Conservation (phyloP, 768 basidiomycete genomes). For the Tylopilus balloui region DNA sequence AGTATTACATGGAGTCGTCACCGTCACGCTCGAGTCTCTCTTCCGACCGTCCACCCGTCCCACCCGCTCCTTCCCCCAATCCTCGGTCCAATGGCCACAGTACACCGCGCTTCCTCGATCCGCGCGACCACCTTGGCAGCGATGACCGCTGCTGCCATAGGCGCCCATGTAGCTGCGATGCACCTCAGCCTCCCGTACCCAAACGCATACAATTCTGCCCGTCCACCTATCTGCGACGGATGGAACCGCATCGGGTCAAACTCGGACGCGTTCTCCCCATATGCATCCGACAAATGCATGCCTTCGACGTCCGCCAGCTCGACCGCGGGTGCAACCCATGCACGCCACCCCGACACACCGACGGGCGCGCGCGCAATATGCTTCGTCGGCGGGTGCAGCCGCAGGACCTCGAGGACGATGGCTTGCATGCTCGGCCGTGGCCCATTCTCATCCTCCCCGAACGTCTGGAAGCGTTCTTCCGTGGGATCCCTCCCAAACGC, state of each 20-base stretch:
- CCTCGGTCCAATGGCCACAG: constrained; percentile 8
- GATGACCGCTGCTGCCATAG: constrained; percentile 49
- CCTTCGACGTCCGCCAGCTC: constrained; percentile 26
- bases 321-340: constrained; percentile 1
- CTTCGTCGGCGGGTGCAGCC: constrained; percentile 26
- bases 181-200: constrained; percentile 39
- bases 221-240: constrained; percentile 18
- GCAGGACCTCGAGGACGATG: constrained; percentile 28
- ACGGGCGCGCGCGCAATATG: constrained; percentile 20
- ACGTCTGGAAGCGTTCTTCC: constrained; percentile 15
- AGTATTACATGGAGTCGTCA: too few relatives aligned
- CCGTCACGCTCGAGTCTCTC: constrained; percentile 1
- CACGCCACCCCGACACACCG: constrained; percentile 3
- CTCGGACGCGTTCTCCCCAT: constrained; percentile 32
- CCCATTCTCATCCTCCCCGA: constrained; percentile 6
- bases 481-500: constrained; percentile 22
- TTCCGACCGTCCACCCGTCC: constrained; percentile 38
- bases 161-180: constrained; percentile 51
- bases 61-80: constrained; percentile 47
- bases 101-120: constrained; percentile 25
- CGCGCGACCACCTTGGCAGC: constrained; percentile 38
- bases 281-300: constrained; percentile 15
- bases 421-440: constrained; percentile 20
- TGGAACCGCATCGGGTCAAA: constrained; percentile 46
- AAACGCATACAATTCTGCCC: constrained; percentile 38